Base-by-base conservation (phyloP, 257 asterid genomes). In the Rubia yunnanensis region DNA sequence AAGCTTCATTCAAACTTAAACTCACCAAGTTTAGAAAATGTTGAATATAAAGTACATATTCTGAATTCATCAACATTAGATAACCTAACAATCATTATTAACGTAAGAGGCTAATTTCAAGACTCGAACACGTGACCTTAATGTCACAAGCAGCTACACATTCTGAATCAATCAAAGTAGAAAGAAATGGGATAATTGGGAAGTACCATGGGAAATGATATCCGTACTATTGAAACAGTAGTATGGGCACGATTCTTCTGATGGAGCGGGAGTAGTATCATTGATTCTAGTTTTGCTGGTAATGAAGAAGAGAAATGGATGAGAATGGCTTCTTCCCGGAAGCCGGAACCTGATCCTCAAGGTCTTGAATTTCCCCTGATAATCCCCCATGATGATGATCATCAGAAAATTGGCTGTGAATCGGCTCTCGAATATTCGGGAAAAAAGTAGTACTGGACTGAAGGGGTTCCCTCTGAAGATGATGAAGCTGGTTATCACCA, bases 391-490 rank as follows among this genome's bases (percentile, higher is more conserved):
- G 80, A 39, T 11, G 48, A 39, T 39, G 48, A 10, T 39, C 22
- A 63, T 46, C 66, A 52, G 80, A 70, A 75, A 73, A 70, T 53
- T 67, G 80, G 30, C 48, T 14, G 38, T 77, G 58, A n/a, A 66
- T 24, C 6, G 73, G 57, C 63, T 76, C 58, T 38, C 26, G 39
- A 66, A 70, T 11, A 11, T 66, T n/a, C 50, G 71, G 28, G 14
- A 39, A 57, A 41, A 75, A 60, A 1, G 52, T 15, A 44, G n/a
- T 2, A 62, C 82, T 84, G 88, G 89, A 87, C 91, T 82, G 95
- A 84, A 87, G 92, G 89, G 88, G 88, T 83, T 87, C 95, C 95
- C 91, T 81, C 11, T 64, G 75, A 39, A 52, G 55, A 64, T 34
- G 60, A 31, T 34, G 60, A 31, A 67, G 24, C 13, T 67, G 64